Base-by-base conservation (phyloP, 768 basidiomycete species). In the Clitopilus passeckerianus region DNA sequence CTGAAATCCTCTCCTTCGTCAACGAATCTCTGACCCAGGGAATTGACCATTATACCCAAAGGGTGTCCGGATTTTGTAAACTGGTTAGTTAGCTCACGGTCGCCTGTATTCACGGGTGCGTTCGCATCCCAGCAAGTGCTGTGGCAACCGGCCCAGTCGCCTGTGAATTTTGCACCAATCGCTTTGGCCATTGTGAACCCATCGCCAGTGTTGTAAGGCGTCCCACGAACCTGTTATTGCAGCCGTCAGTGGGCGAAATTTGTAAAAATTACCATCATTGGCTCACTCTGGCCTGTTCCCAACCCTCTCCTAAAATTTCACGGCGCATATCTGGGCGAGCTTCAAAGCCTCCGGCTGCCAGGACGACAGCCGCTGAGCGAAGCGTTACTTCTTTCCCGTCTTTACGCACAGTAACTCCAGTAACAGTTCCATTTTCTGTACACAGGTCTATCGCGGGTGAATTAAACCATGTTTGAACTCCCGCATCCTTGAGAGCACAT, bases 1-100 rank as follows among this genome's bases (percentile, higher is more conserved):
- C 88, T 78, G 66, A 83, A 88, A 71, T 90, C 86, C 66, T 80
- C 81, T 35, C 87, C 87, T 69, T 89, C 88, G 61, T 90, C 86
- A 6, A 88, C 86, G 63, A 89, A 90, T 15, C 87, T 77, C 56
- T 69, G 62, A 4, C 88, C 88, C 1, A 69, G 61, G 0, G 75
- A 65, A 64, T 88, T 90, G 23, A 87, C 70, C 87, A 87, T 89
- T 60, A 90, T 76, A 1, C 87, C 87, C 9, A 88, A 73, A 2
- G 88, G 86, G 65, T 89, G 89, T 1, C 88, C 86, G 9, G 86
- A 88, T 69, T 89, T 89, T 6, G 87, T 89, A 69, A 77, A 87
- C 62, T 87, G 86, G 67, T 90, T 89, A 59, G 83, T 86, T 57
- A 87, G 68, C 53, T 75, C 73, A 54, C 86, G 81, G 58, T 83